Percentiles rank a stretch among this genome's conserved stretches.
Evolutionary conservation across 257 asterid genomes (phyloP).

Genomic region (Solanum infundibuliforme): DNA sequence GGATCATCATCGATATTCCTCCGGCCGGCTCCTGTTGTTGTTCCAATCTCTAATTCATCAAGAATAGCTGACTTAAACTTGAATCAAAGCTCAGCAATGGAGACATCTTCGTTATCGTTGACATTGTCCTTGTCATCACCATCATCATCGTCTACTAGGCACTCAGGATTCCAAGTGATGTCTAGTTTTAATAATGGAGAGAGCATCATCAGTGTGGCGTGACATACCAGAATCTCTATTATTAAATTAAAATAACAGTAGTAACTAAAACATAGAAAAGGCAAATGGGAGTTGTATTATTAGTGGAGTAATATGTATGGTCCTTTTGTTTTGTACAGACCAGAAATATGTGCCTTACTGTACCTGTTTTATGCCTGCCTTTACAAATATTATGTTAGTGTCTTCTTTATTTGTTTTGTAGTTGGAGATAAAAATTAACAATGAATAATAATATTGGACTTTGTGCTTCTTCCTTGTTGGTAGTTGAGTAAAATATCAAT

Average conservation of each 20-base stretch:
- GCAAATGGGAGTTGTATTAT: background rate
- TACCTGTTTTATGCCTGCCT: background rate
- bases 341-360: background rate
- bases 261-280: background rate
- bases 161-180: slow-evolving; percentile 1
- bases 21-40: background rate
- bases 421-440: background rate
- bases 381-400: background rate
- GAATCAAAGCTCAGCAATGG: background rate
- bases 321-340: background rate
- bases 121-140: slow-evolving; percentile 1
- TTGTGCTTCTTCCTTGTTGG: background rate
- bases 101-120: slow-evolving; percentile 4
- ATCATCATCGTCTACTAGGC: background rate
- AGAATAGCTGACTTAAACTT: background rate
- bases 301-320: background rate
- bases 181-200: slow-evolving; percentile 8
- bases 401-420: background rate
- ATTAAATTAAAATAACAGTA: background rate
- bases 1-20: background rate
- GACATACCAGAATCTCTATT: background rate
- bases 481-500: background rate
- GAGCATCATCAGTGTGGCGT: slow-evolving; percentile 3
- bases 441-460: background rate
- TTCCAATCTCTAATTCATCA: background rate